phyloP scores from a whole-genome alignment of 2,329 filamentous ascomycete species.

The Colletotrichum higginsianum region DNA sequence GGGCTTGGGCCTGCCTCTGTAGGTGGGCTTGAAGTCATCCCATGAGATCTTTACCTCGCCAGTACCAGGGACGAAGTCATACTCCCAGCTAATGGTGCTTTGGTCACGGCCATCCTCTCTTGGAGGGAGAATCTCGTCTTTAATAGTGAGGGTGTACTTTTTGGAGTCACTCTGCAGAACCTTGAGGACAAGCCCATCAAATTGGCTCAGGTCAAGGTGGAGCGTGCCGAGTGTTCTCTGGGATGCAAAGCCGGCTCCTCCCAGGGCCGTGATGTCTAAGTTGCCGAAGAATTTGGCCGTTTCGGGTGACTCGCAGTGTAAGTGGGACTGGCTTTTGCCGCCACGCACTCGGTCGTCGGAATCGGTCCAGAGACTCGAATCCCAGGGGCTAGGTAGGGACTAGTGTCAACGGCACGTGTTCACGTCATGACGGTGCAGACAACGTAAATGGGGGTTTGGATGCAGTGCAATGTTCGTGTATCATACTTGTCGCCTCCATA shows the following conservation, averaged over 20 bases:
- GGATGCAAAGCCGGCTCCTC: conserved; percentile 86
- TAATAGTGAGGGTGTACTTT: conserved; percentile 81
- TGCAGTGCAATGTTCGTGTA: neutral
- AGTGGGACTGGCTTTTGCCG: conserved; percentile 73
- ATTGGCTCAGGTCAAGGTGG: conserved; percentile 74
- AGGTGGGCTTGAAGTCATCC: conserved; percentile 78
- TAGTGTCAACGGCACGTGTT: conserved; percentile 18
- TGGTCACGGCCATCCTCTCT: conserved; percentile 78
- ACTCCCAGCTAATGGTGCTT: conserved; percentile 82
- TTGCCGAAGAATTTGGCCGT: conserved; percentile 76
- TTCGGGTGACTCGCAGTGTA: conserved; percentile 53
- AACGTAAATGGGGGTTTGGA: neutral
- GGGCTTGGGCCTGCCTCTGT: conserved; percentile 76
- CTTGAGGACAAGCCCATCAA: conserved; percentile 72
- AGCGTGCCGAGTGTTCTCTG: conserved; percentile 76
- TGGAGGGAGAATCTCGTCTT: conserved; percentile 74
- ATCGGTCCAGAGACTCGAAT: conserved; percentile 73
- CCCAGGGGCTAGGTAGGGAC: conserved; percentile 69
- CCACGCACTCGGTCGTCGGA: conserved; percentile 85
- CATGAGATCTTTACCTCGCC: conserved; percentile 72
- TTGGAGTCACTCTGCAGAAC: conserved; percentile 72
- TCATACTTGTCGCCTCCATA: conserved; percentile 58
- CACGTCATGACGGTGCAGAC: neutral
- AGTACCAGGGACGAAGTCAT: conserved; percentile 68
- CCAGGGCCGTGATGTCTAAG: conserved; percentile 81